These are phyloP conservation scores for Trichosporon asahii DNA, from an alignment of 1,284 basidiomycete species.

Conservation along the genomic window DNA sequence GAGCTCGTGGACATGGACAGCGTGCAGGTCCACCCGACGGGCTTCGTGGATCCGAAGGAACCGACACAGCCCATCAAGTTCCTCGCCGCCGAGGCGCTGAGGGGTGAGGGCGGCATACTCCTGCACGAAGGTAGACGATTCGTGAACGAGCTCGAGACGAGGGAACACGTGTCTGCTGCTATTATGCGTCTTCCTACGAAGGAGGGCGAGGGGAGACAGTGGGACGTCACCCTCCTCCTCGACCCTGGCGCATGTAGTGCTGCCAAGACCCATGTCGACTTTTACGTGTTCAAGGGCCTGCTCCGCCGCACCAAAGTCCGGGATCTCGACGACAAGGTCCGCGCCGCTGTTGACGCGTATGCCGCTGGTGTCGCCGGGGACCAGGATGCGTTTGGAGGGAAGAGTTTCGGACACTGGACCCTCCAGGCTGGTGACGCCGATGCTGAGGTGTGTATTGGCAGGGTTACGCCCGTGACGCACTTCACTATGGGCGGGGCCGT, in stretches of 20 bases:
- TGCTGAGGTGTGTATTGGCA: conserved; percentile 17
- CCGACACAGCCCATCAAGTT: conserved; percentile 13
- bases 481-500: conserved; percentile 22
- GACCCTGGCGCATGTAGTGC: conserved; percentile 17
- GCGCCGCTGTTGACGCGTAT: conserved; percentile 14
- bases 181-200: conserved; percentile 6
- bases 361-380: conserved; percentile 5
- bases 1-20: conserved; percentile 21
- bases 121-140: conserved; percentile 12
- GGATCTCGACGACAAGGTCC: neutral
- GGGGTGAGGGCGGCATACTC: conserved; percentile 19
- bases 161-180: conserved; percentile 6
- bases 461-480: conserved; percentile 19
- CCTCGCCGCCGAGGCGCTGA: conserved; percentile 18
- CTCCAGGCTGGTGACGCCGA: conserved; percentile 12
- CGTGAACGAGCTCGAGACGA: conserved; percentile 18
- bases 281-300: conserved; percentile 24
- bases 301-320: conserved; percentile 3
- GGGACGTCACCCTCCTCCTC: conserved; percentile 18
- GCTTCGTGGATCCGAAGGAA: conserved; percentile 14
- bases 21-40: conserved; percentile 21
- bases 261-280: conserved; percentile 15
- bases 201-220: conserved; percentile 6
- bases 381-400: conserved; percentile 12
- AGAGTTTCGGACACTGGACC: conserved; percentile 12